Base-by-base conservation (phyloP, 805 yeast genomes). In the Debaryomyces maramus region DNA sequence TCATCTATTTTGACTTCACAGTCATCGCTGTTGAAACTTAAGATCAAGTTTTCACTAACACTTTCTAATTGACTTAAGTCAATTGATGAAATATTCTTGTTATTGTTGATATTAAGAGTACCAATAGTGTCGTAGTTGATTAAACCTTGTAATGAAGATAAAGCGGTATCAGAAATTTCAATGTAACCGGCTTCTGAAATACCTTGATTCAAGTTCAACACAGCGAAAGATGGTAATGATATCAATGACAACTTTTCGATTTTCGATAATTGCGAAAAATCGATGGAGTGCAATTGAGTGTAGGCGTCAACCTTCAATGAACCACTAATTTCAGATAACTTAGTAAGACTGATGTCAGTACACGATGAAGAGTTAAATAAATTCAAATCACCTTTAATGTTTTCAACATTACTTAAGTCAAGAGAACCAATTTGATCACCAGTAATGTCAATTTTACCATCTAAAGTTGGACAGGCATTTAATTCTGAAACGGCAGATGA, bases 131-230 rank as follows among this genome's bases (percentile, higher is more conserved):
- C 47, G 51, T 65, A 55, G 43, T 53, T 54, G 52, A 60, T 46
- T 31, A 65, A 60, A 34, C 64, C 63, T 47, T 58, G 58, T 44
- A 69, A 55, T 33, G 63, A 49, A 44, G 60, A 51, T 41, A 70
- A 57, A 16, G 75, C 73, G 30, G 75, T 70, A 52, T 70, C 74
- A 36, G 70, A 63, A 41, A 70, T 49, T 28, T 62, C 61, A 41
- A 70, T 56, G 41, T 52, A 48, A 39, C 53, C 44, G 30, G 66
- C 70, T 35, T 53, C 58, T 28, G 64, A 52, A 45, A 69, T 48
- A 41, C 71, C 72, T 15, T 52, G 51, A 50, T 65, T 63, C 45
- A 68, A 50, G 52, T 63, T 66, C 32, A 69, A 53, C 38, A 51
- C 40, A 17, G 73, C 64, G 35, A 70, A 61, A 16, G 73, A 63